Evolutionary conservation across 495 filamentous ascomycete genomes (phyloP).

Genomic region (Hamigera avellanea): DNA sequence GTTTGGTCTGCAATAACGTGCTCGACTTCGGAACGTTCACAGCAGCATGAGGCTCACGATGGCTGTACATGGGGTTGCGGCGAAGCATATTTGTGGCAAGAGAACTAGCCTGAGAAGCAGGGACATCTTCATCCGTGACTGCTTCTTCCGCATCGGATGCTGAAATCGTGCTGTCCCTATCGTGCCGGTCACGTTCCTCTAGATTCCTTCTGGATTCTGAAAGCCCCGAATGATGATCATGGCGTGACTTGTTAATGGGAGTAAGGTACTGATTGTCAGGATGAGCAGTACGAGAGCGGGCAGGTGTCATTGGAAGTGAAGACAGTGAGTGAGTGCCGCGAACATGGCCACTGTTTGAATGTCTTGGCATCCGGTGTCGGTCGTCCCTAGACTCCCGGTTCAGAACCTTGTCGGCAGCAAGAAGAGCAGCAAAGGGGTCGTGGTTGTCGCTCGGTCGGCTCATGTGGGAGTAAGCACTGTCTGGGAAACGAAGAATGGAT

Average conservation of each 20-base stretch:
- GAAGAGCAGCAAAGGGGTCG: slow-evolving; percentile 62
- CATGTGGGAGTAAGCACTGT: slow-evolving; percentile 23
- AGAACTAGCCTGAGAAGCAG: slow-evolving; percentile 39
- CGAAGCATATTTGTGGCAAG: slow-evolving; percentile 41
- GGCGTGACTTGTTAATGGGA: slow-evolving; percentile 41
- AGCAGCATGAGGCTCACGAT: slow-evolving; percentile 9
- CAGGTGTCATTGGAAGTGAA: slow-evolving; percentile 70
- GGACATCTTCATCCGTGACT: slow-evolving; percentile 43
- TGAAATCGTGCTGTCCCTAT: slow-evolving; percentile 83
- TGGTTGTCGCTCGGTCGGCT: slow-evolving; percentile 27
- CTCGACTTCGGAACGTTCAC: slow-evolving; percentile 25
- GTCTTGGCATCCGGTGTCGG: slow-evolving; percentile 29
- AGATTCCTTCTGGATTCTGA: slow-evolving; percentile 16
- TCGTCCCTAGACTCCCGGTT: slow-evolving; percentile 60
- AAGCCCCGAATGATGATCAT: slow-evolving; percentile 22
- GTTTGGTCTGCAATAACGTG: slow-evolving; percentile 47
- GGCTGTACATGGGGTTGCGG: slow-evolving; percentile 18
- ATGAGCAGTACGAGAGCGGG: slow-evolving; percentile 26
- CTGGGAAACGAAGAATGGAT: slow-evolving; percentile 36
- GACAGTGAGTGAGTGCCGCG: slow-evolving; percentile 66
- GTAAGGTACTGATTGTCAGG: slow-evolving; percentile 42
- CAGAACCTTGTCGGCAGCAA: slow-evolving; percentile 61
- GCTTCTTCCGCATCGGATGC: slow-evolving; percentile 61
- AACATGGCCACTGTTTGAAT: slow-evolving; percentile 43
- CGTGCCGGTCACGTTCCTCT: slow-evolving; percentile 37